Evolutionary conservation across 2,329 filamentous ascomycete species (phyloP).

Genomic region (Mycocentrospora acerina): DNA sequence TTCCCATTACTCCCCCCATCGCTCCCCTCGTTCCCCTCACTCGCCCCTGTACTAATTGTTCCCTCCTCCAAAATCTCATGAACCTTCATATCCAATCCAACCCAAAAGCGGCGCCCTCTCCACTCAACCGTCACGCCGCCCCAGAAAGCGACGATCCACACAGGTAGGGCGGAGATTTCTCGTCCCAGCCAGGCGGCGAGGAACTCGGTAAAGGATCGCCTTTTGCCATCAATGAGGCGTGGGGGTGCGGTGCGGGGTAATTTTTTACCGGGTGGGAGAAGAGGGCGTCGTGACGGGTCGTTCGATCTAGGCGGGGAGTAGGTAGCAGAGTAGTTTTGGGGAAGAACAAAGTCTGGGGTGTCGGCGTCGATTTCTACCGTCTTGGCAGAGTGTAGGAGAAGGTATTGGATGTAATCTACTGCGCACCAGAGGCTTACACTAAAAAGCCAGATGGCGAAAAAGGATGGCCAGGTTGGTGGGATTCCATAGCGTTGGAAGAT

Average conservation of each 20-base stretch:
- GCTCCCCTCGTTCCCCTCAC: too few species aligned
- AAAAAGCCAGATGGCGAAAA: constrained; percentile 65
- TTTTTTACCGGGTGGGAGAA: too few species aligned
- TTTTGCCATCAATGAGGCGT: constrained; percentile 43
- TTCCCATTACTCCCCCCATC: background rate
- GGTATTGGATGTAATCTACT: constrained; percentile 73
- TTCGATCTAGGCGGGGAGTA: too few species aligned
- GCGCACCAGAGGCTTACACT: constrained; percentile 71
- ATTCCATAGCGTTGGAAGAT: constrained; percentile 60
- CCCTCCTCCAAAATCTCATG: constrained; percentile 51
- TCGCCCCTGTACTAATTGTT: too few species aligned
- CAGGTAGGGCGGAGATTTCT: constrained; percentile 78
- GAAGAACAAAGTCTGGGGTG: constrained; percentile 71
- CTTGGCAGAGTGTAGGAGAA: constrained; percentile 69
- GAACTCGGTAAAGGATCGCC: constrained; percentile 69
- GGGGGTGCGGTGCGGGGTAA: too few species aligned
- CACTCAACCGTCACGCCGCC: constrained; percentile 86
- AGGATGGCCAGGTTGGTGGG: constrained; percentile 67
- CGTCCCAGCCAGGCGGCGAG: constrained; percentile 80
- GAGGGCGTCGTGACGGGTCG: too few species aligned
- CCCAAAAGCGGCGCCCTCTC: constrained; percentile 80
- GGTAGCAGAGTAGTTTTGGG: constrained; percentile 43
- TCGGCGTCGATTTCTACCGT: constrained; percentile 70
- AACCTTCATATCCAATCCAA: constrained; percentile 82
- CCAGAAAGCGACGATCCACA: constrained; percentile 88